Conservation (phyloP, 441 rosid species). For the Adansonia gregorii region DNA sequence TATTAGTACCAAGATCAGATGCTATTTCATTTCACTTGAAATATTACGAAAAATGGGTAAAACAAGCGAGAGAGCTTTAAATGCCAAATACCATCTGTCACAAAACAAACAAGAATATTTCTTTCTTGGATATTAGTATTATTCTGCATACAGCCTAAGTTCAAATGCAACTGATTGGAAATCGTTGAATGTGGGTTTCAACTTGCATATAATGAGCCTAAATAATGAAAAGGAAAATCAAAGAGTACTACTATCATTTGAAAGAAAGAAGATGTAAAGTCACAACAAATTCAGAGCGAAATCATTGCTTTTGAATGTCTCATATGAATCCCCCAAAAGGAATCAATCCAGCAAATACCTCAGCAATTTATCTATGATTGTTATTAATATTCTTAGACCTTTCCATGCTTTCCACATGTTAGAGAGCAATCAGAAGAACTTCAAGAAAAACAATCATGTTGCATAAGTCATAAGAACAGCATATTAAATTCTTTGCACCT, state of each 20-base stretch:
- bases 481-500: conserved; percentile 35
- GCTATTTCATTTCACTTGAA: too few species aligned
- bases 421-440: background rate
- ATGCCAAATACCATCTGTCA: background rate
- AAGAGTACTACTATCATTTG: background rate
- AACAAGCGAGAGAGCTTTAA: background rate
- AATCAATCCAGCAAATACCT: background rate
- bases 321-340: background rate
- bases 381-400: background rate
- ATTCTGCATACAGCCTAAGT: background rate
- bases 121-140: background rate
- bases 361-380: background rate
- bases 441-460: background rate
- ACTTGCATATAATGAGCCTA: background rate
- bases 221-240: background rate
- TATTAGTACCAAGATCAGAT: background rate
- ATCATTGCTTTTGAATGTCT: background rate
- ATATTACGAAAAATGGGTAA: background rate
- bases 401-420: background rate
- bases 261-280: background rate
- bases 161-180: background rate
- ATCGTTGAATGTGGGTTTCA: background rate
- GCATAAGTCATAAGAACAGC: conserved; percentile 9
- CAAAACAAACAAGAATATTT: background rate
- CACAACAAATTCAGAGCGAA: conserved; percentile 1